Conservation (phyloP, 345 rosid genomes). For the Corchorus olitorius region DNA sequence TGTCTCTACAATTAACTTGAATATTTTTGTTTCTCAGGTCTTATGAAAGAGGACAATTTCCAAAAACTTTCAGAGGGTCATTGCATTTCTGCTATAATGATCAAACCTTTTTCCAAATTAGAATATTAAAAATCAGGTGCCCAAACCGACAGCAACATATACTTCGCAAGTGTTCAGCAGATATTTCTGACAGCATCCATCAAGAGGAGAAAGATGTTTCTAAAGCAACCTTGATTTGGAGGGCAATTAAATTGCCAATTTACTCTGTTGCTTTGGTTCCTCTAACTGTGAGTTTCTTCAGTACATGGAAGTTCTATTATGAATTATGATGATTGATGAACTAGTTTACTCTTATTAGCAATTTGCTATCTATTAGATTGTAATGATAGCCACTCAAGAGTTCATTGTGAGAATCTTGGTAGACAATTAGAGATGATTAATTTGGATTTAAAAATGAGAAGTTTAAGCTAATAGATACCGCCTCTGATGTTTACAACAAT, state of each 20-base stretch:
- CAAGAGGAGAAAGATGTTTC: slow-evolving; percentile 42
- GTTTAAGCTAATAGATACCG: neutral
- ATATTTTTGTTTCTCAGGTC: slow-evolving; percentile 8
- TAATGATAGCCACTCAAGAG: neutral
- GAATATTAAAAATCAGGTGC: slow-evolving; percentile 11
- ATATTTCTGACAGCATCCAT: neutral
- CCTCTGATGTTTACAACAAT: neutral
- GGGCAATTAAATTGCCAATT: slow-evolving; percentile 83
- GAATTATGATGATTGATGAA: neutral
- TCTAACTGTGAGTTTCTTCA: slow-evolving; percentile 60
- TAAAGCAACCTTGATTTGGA: slow-evolving; percentile 72
- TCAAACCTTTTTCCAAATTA: neutral
- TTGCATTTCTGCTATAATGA: neutral
- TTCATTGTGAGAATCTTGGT: too few species aligned
- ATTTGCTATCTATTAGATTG: neutral
- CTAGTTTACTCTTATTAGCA: neutral
- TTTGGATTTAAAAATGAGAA: too few species aligned
- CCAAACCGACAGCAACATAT: neutral
- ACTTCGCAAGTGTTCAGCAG: neutral
- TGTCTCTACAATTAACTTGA: neutral
- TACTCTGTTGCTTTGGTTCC: slow-evolving; percentile 89
- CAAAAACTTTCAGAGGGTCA: neutral
- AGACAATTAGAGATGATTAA: too few species aligned
- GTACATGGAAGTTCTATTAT: slow-evolving; percentile 6
- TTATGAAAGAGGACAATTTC: neutral